Evolutionary conservation across 2,329 filamentous ascomycete genomes (phyloP), one percentile per base, ranked within the genome.

Genomic region (Ceratocystis papillata): DNA sequence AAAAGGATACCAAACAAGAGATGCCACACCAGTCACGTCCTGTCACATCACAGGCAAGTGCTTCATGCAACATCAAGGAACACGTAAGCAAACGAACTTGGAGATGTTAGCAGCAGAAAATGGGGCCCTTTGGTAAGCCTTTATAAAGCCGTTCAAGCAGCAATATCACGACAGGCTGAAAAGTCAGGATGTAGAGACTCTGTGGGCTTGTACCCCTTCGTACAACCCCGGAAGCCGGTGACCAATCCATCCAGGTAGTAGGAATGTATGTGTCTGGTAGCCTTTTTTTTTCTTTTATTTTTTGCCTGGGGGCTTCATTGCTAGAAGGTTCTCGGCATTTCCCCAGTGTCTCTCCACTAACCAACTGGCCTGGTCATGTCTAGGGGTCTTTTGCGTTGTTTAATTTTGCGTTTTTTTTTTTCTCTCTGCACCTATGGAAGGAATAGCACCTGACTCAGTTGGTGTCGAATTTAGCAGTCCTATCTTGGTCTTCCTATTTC

Each of bases 1-100:
- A 2, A 46, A 15, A 37, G 37, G 50, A 64, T 62, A n/a, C 46
- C 60, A 67, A 41, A 53, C 22, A 22, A 53, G 48, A 53, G 48
- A 53, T 6, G 48, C 12, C 15, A 15, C 48, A 25, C 10, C 15
- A 10, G 20, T 28, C 22, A 48, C 2, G 46, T 17, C 17, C 20
- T n/a, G 20, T n/a, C 17, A 48, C 22, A 53, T 28, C 10, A 28
- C 48, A 53, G 22, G 20, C 2, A 53, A 25, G 48, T 53, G 10
- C 7, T 10, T 48, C 3, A 48, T 48, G 48, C 22, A 53, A 53
- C 20, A 20, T 20, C n/a, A 22, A 22, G 2, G n/a, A 22, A 53
- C 20, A 28, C 22, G 48, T 53, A 53, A 28, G 48, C 48, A 2
- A 53, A 28, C 22, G 5, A 15, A 10, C 37, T 15, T 41, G 37